Percentiles rank a stretch among this genome's conserved stretches.
Evolutionary conservation across 140 eudicot species (phyloP).

Genomic region (Bidens hawaiensis): DNA sequence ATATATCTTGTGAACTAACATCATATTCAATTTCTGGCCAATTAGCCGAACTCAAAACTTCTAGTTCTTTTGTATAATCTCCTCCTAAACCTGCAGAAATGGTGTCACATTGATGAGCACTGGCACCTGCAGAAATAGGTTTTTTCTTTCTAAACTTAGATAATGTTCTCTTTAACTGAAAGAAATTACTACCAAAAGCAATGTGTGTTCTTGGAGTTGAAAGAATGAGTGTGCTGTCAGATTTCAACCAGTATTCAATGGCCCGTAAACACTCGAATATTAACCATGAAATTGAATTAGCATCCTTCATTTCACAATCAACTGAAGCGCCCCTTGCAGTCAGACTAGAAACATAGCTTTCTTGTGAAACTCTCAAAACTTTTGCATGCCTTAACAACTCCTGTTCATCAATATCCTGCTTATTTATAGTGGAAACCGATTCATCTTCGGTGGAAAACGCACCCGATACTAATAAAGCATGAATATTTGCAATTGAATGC

Average conservation of each 20-base stretch:
- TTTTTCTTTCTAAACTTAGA: constrained; percentile 55
- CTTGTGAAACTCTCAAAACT: constrained; percentile 88
- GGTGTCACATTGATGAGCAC: constrained; percentile 37
- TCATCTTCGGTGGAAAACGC: constrained; percentile 69
- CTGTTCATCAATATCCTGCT: constrained; percentile 61
- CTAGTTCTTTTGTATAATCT: constrained; percentile 49
- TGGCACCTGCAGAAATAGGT: constrained; percentile 33
- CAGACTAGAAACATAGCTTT: constrained; percentile 63
- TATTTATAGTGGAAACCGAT: constrained; percentile 21
- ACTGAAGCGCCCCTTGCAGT: constrained; percentile 40
- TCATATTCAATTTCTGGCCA: constrained; percentile 85
- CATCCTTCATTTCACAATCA: constrained; percentile 32
- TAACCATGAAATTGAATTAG: constrained; percentile 63
- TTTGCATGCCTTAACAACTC: constrained; percentile 71
- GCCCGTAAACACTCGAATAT: constrained; percentile 73
- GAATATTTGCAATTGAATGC: constrained; percentile 72
- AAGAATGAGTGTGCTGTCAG: constrained; percentile 34
- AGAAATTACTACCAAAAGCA: constrained; percentile 50
- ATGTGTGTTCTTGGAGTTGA: constrained; percentile 36
- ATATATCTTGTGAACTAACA: constrained; percentile 80
- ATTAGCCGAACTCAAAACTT: constrained; percentile 67
- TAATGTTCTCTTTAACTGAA: constrained; percentile 54
- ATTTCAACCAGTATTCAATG: constrained; percentile 65
- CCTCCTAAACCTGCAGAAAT: constrained; percentile 40
- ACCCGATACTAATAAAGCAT: constrained; percentile 72